Evolutionary conservation across 495 filamentous ascomycete genomes (phyloP), one percentile per base, ranked within the genome.

Genomic region (Lentithecium fluviatile): DNA sequence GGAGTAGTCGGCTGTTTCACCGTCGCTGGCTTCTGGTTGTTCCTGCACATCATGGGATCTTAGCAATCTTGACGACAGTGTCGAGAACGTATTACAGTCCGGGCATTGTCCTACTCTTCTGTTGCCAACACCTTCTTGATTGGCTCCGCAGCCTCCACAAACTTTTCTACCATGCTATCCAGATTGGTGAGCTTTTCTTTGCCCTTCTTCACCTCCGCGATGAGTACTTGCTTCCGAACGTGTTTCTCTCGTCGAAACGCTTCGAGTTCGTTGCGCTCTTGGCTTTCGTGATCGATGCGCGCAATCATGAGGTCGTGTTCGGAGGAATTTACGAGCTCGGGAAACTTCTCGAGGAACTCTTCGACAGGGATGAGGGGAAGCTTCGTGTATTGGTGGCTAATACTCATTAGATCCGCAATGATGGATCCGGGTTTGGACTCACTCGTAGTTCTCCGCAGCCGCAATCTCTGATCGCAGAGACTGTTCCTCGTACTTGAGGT

Each of bases 401-500:
- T 2, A 37, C 25, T 47, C 23, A 24, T 53, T 55, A 46, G 36
- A 52, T 23, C 10, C 11, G 7, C n/a, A 15, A 13, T 32, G 10
- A 32, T n/a, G 13, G 17, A 13, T 34, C 26, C 2, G 6, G 13
- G 13, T 12, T n/a, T 13, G 21, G 7, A 84, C 89, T 61, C 79
- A 96, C 93, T 96, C 88, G 61, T 95, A 97, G 37, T 85, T 85
- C 69, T 94, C 89, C 75, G 95, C 97, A 29, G 89, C 91, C 2
- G 82, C 77, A 63, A 98, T 97, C 74, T 98, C 95, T 21, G 90
- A 89, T 45, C 85, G 83, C 58, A 98, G 77, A 75, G 96, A 89
- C 58, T 89, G 80, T 72, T 96, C 91, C 73, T 98, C 94, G 72
- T 98, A 98, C 74, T 95, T 93, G 23, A 98, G 79, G 71, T 98